These are phyloP conservation scores for Mycena crocata DNA, from an alignment of 768 basidiomycete species.

Conservation along the genomic window DNA sequence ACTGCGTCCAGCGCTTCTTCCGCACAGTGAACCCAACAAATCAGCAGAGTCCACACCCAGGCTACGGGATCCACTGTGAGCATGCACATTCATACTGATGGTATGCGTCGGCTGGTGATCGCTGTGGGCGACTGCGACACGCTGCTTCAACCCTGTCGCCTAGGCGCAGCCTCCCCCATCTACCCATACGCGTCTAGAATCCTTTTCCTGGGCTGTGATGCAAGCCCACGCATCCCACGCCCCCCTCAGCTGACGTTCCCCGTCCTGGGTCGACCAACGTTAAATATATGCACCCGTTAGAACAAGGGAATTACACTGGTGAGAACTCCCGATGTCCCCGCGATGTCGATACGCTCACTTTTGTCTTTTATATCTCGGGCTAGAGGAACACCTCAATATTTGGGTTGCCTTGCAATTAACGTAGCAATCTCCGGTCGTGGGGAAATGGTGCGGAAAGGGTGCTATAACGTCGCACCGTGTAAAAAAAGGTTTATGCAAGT, in stretches of 20 bases:
- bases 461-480: too few species aligned
- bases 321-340: conserved; percentile 20
- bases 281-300: conserved; percentile 23
- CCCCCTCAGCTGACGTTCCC: conserved; percentile 15
- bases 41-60: background rate
- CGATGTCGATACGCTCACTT: background rate
- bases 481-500: too few species aligned
- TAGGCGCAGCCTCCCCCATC: background rate
- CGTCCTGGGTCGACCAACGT: too few species aligned
- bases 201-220: background rate
- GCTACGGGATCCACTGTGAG: background rate
- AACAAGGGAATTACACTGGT: conserved; percentile 8
- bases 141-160: background rate
- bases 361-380: too few species aligned
- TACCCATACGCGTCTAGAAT: background rate
- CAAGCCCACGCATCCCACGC: conserved; percentile 1
- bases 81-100: background rate
- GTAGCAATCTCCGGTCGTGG: too few species aligned
- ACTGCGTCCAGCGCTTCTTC: background rate
- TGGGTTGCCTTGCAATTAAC: too few species aligned
- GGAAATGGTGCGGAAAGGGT: too few species aligned
- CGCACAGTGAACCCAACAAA: too few species aligned
- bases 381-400: too few species aligned
- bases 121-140: background rate
- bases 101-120: background rate